Evolutionary conservation across 495 filamentous ascomycete genomes (phyloP).

Genomic region (Podospora pseudopauciseta): DNA sequence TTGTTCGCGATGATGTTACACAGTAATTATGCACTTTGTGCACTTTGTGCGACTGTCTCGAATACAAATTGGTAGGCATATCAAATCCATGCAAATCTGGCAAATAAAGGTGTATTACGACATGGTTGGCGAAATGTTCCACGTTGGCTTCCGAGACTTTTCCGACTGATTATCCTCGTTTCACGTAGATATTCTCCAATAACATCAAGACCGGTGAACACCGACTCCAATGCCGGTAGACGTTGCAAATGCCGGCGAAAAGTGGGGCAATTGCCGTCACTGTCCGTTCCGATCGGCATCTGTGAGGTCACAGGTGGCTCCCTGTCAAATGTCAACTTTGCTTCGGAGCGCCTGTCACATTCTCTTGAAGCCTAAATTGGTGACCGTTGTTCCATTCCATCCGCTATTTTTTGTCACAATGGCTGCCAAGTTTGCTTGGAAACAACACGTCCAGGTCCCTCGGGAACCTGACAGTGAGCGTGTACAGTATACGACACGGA

Average conservation of each 20-base stretch:
- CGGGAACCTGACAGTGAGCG: no score
- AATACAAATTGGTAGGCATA: neutral
- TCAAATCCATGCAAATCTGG: neutral
- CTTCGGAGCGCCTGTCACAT: neutral
- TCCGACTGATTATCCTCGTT: neutral
- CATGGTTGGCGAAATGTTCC: neutral
- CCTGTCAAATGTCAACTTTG: neutral
- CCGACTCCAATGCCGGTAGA: neutral
- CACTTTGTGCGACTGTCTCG: neutral
- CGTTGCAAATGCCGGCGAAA: neutral
- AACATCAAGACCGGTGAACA: neutral
- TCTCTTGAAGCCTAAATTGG: neutral
- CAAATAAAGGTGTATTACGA: neutral
- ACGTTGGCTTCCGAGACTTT: neutral
- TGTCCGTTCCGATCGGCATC: neutral
- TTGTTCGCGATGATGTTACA: neutral
- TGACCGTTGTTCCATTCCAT: neutral
- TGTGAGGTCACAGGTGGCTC: neutral
- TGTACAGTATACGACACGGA: neutral
- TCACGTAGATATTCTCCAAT: neutral
- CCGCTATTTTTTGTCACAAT: neutral
- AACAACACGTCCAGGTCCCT: neutral
- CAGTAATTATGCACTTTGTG: neutral
- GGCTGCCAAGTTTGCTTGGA: neutral
- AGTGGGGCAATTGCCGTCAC: neutral